Conservation (phyloP, 352 stramenopile genomes). For the Globisporangium paddicum region DNA sequence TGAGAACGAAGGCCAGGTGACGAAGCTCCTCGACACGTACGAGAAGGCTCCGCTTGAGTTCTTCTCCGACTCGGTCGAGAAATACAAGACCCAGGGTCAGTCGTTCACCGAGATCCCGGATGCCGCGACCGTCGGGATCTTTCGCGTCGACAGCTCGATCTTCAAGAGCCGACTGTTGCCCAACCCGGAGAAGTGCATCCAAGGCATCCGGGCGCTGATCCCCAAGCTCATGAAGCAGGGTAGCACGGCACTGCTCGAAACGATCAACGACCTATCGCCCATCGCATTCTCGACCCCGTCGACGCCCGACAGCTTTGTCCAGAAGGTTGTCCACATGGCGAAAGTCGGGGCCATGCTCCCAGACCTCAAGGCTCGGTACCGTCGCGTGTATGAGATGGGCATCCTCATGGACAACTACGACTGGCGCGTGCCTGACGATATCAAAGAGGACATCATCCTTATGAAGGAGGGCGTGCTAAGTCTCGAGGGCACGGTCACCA, state of each 20-base stretch:
- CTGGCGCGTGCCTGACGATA: slow-evolving; percentile 89
- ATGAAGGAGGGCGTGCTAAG: slow-evolving; percentile 91
- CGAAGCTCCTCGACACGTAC: slow-evolving; percentile 61
- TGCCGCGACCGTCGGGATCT: slow-evolving; percentile 87
- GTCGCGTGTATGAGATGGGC: slow-evolving; percentile 83
- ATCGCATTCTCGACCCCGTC: slow-evolving; percentile 68
- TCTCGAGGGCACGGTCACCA: slow-evolving; percentile 86
- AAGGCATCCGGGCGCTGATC: slow-evolving; percentile 74
- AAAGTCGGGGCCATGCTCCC: slow-evolving; percentile 58
- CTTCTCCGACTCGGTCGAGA: slow-evolving; percentile 79
- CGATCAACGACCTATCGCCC: slow-evolving; percentile 81
- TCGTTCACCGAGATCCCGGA: slow-evolving; percentile 86
- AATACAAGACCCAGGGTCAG: slow-evolving; percentile 72
- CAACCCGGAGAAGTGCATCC: slow-evolving; percentile 85
- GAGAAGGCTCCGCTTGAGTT: slow-evolving; percentile 66
- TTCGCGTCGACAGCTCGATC: slow-evolving; percentile 84
- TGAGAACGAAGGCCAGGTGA: slow-evolving; percentile 80
- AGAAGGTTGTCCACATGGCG: slow-evolving; percentile 88
- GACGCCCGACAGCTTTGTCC: slow-evolving; percentile 75
- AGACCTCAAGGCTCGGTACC: slow-evolving; percentile 65
- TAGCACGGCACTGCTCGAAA: slow-evolving; percentile 73
- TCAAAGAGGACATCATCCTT: slow-evolving; percentile 92
- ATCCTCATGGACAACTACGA: slow-evolving; percentile 90
- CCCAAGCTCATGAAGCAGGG: slow-evolving; percentile 89
- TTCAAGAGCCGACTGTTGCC: slow-evolving; percentile 89